Conservation (phyloP, 208 protist genomes). For the Trypanosoma mega region DNA sequence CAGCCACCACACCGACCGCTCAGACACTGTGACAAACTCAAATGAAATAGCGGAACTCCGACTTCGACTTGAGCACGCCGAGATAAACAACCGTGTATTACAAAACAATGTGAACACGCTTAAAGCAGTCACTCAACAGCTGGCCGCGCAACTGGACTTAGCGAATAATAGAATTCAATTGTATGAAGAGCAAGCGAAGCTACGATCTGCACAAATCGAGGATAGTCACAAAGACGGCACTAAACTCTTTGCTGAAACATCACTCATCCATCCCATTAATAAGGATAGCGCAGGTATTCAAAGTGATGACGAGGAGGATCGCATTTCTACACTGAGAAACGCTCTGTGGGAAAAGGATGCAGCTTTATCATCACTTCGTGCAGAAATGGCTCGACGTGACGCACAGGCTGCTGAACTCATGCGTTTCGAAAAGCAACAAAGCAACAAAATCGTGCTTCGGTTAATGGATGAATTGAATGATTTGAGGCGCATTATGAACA, state of each 20-base stretch:
- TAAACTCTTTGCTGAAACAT: background rate
- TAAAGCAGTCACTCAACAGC: slow-evolving; percentile 25
- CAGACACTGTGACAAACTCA: background rate
- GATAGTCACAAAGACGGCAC: background rate
- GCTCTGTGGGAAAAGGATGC: slow-evolving; percentile 23
- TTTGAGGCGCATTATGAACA: background rate
- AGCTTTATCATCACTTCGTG: background rate
- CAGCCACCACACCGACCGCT: background rate
- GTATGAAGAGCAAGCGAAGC: slow-evolving; percentile 1
- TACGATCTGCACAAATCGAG: background rate
- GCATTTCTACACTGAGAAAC: slow-evolving; percentile 11
- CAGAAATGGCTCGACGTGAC: background rate
- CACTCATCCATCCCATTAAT: no score
- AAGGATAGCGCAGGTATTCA: background rate
- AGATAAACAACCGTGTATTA: slow-evolving; percentile 28
- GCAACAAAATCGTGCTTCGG: background rate
- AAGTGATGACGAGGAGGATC: slow-evolving; percentile 14
- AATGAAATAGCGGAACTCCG: background rate
- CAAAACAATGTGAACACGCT: slow-evolving; percentile 35
- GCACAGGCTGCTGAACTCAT: background rate
- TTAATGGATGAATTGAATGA: slow-evolving; percentile 6
- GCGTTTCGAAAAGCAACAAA: background rate
- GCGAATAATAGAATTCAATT: slow-evolving; percentile 21
- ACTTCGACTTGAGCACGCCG: background rate
- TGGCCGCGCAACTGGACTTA: slow-evolving; percentile 29